Evolutionary conservation across 768 basidiomycete species (phyloP).

Genomic region (Russula sp.): DNA sequence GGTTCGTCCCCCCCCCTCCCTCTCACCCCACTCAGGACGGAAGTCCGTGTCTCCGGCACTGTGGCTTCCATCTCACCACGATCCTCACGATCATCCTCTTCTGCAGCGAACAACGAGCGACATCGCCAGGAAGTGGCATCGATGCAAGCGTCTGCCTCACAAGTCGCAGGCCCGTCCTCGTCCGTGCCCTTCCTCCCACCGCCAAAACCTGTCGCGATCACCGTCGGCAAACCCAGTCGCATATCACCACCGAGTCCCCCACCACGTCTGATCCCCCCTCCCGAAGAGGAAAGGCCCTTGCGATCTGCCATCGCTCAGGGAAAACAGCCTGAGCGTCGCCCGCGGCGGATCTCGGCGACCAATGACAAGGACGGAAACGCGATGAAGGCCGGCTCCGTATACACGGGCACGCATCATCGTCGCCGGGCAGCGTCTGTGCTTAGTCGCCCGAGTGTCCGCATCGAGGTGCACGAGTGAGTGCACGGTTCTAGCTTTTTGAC

Average conservation of each 20-base stretch:
- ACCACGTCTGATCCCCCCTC: slow-evolving; percentile 14
- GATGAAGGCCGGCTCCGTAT: slow-evolving; percentile 17
- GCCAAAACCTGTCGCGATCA: slow-evolving; percentile 13
- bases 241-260: slow-evolving; percentile 6
- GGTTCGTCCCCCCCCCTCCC: slow-evolving; percentile 37
- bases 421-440: slow-evolving; percentile 15
- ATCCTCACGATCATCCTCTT: neutral
- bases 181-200: slow-evolving; percentile 6
- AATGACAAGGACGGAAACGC: slow-evolving; percentile 17
- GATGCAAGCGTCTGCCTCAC: slow-evolving; percentile 21
- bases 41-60: no score
- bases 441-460: slow-evolving; percentile 24
- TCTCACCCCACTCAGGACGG: no score
- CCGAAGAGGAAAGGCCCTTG: neutral
- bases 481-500: neutral
- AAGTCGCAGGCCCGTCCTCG: slow-evolving; percentile 13
- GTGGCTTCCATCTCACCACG: no score
- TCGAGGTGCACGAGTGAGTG: slow-evolving; percentile 22
- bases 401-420: slow-evolving; percentile 17
- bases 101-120: slow-evolving; percentile 27
- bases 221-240: slow-evolving; percentile 7
- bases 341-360: slow-evolving; percentile 13
- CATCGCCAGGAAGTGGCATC: slow-evolving; percentile 23
- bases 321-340: slow-evolving; percentile 18
- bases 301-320: slow-evolving; percentile 15